Base-by-base conservation (phyloP, 805 yeast species). In the Candida xiaguanensis region DNA sequence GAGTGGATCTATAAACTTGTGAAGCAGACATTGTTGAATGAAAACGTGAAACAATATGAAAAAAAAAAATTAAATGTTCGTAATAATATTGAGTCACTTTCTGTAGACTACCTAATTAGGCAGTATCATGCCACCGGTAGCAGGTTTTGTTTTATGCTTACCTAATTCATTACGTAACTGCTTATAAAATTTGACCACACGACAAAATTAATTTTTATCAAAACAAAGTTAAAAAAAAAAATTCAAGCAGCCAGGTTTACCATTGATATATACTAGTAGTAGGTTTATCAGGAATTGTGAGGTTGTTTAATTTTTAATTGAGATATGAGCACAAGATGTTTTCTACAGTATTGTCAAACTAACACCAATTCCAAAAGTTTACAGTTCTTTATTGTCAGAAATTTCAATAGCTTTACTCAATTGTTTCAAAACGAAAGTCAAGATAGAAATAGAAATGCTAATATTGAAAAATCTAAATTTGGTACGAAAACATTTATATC, bases 1-100 rank as follows among this genome's bases (percentile, higher is more conserved):
- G 82, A n/a, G 95, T 83, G 14, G 95, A 85, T 68, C 91, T 81
- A 60, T 85, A 85, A 28, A 69, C 65, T 70, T 78, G 79, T 8
- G 85, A 41, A 2, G 40, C 77, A 34, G 33, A 28, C 29, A 35
- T 26, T 27, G 13, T 9, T 27, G 18, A 28, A 19, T 5, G 2
- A 26, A 18, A 20, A 20, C 24, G 24, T 26, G 18, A 25, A n/a
- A 5, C 5, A 17, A 5, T 30, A 14, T 14, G 17, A 28, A 24
- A 34, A 19, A 16, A 16, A 12, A 26, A 26, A 20, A n/a, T n/a
- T n/a, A n/a, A 33, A 33, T 7, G 9, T n/a, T n/a, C 13, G 11
- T 15, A 22, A 34, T n/a, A 15, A 20, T 12, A n/a, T 4, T 18
- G 36, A 13, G 15, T 9, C 36, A 24, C 19, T 6, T 13, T n/a